These are phyloP conservation scores for Nakazawaea pomicola DNA, from an alignment of 805 yeast genomes.

Conservation along the genomic window DNA sequence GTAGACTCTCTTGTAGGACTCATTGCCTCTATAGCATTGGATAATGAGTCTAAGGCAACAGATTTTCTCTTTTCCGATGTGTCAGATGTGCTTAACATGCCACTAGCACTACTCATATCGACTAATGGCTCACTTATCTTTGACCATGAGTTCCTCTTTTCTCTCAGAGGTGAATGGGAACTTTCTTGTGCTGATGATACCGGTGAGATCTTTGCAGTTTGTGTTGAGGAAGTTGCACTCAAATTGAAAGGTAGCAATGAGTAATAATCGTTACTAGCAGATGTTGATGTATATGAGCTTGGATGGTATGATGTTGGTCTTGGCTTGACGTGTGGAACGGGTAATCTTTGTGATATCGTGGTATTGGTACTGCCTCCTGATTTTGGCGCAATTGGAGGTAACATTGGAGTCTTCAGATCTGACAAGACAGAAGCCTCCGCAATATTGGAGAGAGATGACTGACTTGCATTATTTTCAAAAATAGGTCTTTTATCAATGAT, in stretches of 20 bases:
- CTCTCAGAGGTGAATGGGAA: slow-evolving; percentile 17
- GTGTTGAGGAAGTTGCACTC: neutral
- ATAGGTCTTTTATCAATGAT: slow-evolving; percentile 7
- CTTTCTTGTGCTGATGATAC: neutral
- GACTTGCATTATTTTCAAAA: slow-evolving; percentile 1
- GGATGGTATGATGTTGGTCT: slow-evolving; percentile 87
- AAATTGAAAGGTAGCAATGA: slow-evolving; percentile 22
- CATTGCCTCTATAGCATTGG: slow-evolving; percentile 27
- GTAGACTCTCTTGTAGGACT: slow-evolving; percentile 1
- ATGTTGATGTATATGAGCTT: slow-evolving; percentile 34
- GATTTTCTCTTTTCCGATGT: slow-evolving; percentile 26
- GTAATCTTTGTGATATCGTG: slow-evolving; percentile 26
- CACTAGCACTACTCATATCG: slow-evolving; percentile 26
- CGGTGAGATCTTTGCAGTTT: neutral
- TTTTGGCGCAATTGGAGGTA: slow-evolving; percentile 20
- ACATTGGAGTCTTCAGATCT: slow-evolving; percentile 10
- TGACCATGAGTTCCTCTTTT: slow-evolving; percentile 24
- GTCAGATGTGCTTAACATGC: slow-evolving; percentile 19
- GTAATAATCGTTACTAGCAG: slow-evolving; percentile 22
- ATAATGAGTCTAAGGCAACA: slow-evolving; percentile 27
- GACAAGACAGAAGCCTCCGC: slow-evolving; percentile 1
- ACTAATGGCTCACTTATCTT: slow-evolving; percentile 26
- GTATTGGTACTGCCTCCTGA: slow-evolving; percentile 14
- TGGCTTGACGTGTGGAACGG: slow-evolving; percentile 53
- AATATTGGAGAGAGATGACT: slow-evolving; percentile 3